phyloP scores from a whole-genome alignment of 257 asterid species.

The Petrea volubilis region DNA sequence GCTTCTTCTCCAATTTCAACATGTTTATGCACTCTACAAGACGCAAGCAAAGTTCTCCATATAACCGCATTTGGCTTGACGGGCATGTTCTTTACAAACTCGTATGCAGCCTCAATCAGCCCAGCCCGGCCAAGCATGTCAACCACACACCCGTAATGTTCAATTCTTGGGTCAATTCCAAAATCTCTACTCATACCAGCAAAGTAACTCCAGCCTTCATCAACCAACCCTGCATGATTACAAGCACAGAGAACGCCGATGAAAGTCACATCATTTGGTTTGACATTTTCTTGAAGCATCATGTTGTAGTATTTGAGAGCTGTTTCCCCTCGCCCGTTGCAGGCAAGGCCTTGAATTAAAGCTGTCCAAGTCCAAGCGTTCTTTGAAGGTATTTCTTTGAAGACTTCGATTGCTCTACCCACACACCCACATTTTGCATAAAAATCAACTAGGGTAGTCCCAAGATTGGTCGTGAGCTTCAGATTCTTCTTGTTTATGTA shows the following conservation, averaged over 20 bases:
- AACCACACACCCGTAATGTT: constrained; percentile 55
- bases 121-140: constrained; percentile 54
- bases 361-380: constrained; percentile 53
- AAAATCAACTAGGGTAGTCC: constrained; percentile 47
- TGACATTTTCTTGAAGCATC: constrained; percentile 38
- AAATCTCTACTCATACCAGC: constrained; percentile 39
- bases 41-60: constrained; percentile 52
- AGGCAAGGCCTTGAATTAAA: constrained; percentile 52
- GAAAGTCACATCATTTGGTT: constrained; percentile 47
- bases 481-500: constrained; percentile 35
- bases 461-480: constrained; percentile 38
- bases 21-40: constrained; percentile 42
- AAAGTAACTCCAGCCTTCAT: constrained; percentile 33
- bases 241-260: constrained; percentile 51
- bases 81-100: constrained; percentile 45
- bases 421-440: constrained; percentile 51
- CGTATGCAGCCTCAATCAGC: constrained; percentile 37
- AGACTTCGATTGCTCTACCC: constrained; percentile 38
- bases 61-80: constrained; percentile 44
- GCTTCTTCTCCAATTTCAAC: constrained; percentile 54
- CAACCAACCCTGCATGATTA: constrained; percentile 46
- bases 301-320: constrained; percentile 36
- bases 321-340: constrained; percentile 36
- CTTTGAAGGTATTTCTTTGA: constrained; percentile 29
- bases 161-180: constrained; percentile 43